Conservation (phyloP, 208 protist species). For the Spongospora subterranea region DNA sequence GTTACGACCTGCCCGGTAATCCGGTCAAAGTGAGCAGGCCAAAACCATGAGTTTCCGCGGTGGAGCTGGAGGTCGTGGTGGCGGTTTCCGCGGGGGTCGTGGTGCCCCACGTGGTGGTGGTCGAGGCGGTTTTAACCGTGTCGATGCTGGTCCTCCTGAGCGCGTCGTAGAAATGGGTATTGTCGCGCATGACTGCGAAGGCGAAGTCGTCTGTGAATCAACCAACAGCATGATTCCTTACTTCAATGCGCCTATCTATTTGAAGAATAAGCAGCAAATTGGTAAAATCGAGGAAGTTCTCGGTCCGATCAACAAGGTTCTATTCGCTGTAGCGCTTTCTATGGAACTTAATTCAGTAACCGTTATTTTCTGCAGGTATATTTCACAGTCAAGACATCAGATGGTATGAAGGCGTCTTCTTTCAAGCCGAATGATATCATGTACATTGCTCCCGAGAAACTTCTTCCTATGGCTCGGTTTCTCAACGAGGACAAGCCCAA, state of each 20-base stretch:
- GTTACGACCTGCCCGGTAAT: neutral
- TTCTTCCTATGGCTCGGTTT: conserved; percentile 74
- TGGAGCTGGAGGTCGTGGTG: conserved; percentile 39
- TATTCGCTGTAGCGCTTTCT: too few species aligned
- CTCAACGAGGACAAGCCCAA: conserved; percentile 69
- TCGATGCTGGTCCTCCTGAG: conserved; percentile 68
- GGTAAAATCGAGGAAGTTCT: conserved; percentile 80
- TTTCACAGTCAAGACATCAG: conserved; percentile 75
- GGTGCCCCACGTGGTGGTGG: conserved; percentile 62
- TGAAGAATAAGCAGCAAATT: conserved; percentile 76
- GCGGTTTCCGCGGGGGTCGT: conserved; percentile 63
- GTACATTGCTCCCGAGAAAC: conserved; percentile 74
- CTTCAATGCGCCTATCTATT: conserved; percentile 78
- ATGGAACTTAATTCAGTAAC: too few species aligned
- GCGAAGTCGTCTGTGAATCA: conserved; percentile 76
- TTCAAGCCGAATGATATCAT: conserved; percentile 74
- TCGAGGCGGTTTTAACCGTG: conserved; percentile 64
- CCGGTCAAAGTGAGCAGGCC: neutral
- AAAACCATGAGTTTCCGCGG: conserved; percentile 48
- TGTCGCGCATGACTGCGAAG: conserved; percentile 75
- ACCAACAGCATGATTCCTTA: conserved; percentile 76
- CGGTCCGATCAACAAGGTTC: conserved; percentile 74
- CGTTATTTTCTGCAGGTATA: too few species aligned
- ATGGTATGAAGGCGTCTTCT: conserved; percentile 70
- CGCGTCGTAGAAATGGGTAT: conserved; percentile 69